Base-by-base conservation (phyloP, 2,329 filamentous ascomycete species). In the Blumeriella jaapii region DNA sequence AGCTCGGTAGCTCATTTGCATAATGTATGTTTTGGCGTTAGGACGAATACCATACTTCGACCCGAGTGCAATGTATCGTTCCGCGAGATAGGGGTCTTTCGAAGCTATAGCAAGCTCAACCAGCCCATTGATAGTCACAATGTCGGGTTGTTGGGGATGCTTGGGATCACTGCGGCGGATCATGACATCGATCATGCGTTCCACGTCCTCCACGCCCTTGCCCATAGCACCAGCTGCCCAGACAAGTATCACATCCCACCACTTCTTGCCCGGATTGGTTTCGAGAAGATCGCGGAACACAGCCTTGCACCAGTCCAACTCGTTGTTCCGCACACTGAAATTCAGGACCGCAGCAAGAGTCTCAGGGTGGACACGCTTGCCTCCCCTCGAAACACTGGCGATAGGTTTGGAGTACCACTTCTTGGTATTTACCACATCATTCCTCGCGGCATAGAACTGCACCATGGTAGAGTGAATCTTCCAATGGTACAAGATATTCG, bases 1-100 rank as follows among this genome's bases (percentile, higher is more conserved):
- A n/a, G 93, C 65, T 9, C 78, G 74, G 49, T 91, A 82, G 38
- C 79, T 70, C 48, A 96, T 71, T 52, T 86, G 75, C 32, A 93
- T 64, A 29, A 84, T 67, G 46, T 73, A 78, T 0, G 86, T 93
- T 31, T 67, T 64, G 8, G 73, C 69, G 54, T 93, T 72, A 0
- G 81, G 72, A 33, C 65, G 55, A 14, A 94, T 70, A 4, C 68
- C 70, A 49, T 75, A 70, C 49, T 78, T 74, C 28, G 69, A 56
- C 2, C 77, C 76, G 8, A 95, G 60, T 1, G 69, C 61, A 29
- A 85, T 66, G 43, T 87, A 81, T 9, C 83, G 70, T 53, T 87
- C 77, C 4, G 82, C 83, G 29, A 82, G 63, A 46, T 82, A 74
- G 0, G 75, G 67, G 48, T 93, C 78, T 8, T 77, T 66, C 36